Base-by-base conservation (phyloP, 805 yeast genomes). In the Barnettozyma pratensis region DNA sequence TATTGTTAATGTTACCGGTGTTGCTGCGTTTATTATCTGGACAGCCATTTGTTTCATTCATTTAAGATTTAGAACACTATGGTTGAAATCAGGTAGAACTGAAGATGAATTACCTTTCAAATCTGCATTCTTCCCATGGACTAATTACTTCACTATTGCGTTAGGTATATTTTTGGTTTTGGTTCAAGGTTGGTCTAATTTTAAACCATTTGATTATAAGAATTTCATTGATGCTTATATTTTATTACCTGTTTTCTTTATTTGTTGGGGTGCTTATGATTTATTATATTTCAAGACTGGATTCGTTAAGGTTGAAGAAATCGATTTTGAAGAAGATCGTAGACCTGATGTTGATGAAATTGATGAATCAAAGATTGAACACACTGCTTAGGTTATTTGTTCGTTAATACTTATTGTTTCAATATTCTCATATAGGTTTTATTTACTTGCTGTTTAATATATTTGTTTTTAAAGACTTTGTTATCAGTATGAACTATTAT, bases 1-100 rank as follows among this genome's bases (percentile, higher is more conserved):
- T 87, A 72, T 85, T 49, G 70, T 84, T 54, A 83, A 81, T 61
- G 83, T 85, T 55, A 76, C 87, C 12, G 86, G 87, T 42, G 85
- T 84, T 41, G 81, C 88, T 10, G 90, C 91, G 39, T 77, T 85
- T 56, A 79, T 84, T 52, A 73, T 86, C 27, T 83, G 91, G 91
- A 74, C 79, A 31, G 74, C 79, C 60, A 82, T 84, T 51, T 73
- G 81, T 31, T 65, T 75, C 34, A 70, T 82, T 6, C 90, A 84
- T 65, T 65, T 83, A 47, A 73, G 88, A 62, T 85, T 85, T 65
- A 84, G 85, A 82, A 63, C 67, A 32, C 82, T 84, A 11, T 70
- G 86, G 60, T 71, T 74, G 52, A 62, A 71, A 28, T 79, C 89
- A 61, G 81, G 82, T 45, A 79, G 83, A 47, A 68, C 81, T 32